Evolutionary conservation across 495 filamentous ascomycete species (phyloP).

Genomic region (Neurospora hispaniola): DNA sequence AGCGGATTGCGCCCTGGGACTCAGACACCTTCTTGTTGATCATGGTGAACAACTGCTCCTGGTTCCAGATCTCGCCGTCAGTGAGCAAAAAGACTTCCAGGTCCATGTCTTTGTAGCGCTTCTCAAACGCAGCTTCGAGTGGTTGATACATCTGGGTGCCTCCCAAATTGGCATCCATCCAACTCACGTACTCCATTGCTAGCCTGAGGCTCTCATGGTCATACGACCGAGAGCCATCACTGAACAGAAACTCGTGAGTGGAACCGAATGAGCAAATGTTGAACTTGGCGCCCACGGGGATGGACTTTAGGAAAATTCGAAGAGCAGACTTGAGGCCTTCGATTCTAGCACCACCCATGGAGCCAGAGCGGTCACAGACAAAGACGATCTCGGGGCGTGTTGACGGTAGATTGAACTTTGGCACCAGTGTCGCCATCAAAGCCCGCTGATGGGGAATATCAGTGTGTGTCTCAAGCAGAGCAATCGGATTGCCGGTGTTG

Average conservation of each 20-base stretch:
- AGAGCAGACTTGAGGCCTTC: slow-evolving; percentile 45
- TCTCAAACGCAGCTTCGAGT: slow-evolving; percentile 40
- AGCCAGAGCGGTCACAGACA: slow-evolving; percentile 57
- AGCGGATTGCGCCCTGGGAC: slow-evolving; percentile 41
- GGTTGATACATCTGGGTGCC: slow-evolving; percentile 57
- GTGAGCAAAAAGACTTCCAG: slow-evolving; percentile 60
- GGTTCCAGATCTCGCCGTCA: slow-evolving; percentile 59
- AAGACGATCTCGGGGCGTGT: slow-evolving; percentile 56
- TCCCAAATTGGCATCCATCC: slow-evolving; percentile 45
- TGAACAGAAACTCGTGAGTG: slow-evolving; percentile 45
- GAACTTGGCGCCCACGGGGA: slow-evolving; percentile 57
- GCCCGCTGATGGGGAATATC: slow-evolving; percentile 49
- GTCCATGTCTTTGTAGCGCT: slow-evolving; percentile 38
- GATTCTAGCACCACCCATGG: slow-evolving; percentile 48
- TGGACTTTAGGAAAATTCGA: slow-evolving; percentile 56
- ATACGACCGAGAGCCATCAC: slow-evolving; percentile 41
- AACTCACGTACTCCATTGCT: slow-evolving; percentile 39
- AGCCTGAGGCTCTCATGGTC: slow-evolving; percentile 36
- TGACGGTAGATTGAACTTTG: slow-evolving; percentile 47
- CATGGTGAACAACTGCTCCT: slow-evolving; percentile 43
- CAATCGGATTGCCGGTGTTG: slow-evolving; percentile 45
- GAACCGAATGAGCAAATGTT: slow-evolving; percentile 66
- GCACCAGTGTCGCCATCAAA: slow-evolving; percentile 57
- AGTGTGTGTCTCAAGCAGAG: slow-evolving; percentile 53
- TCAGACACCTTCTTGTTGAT: slow-evolving; percentile 38